Conservation (phyloP, 2,329 filamentous ascomycete genomes). For the Phyllosticta citriasiana region DNA sequence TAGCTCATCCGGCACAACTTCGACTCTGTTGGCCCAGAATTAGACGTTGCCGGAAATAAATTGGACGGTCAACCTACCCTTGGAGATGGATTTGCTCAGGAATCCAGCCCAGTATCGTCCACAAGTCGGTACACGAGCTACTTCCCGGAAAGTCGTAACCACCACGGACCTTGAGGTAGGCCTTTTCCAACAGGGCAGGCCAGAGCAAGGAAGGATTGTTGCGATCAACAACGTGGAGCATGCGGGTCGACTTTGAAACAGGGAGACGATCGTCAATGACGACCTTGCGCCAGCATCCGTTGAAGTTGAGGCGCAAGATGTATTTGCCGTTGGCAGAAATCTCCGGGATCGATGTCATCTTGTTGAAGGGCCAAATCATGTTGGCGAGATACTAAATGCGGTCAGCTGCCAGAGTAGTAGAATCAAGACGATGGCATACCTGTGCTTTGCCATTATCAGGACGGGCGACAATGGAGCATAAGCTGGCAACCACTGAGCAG, state of each 20-base stretch:
- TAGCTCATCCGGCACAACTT: slow-evolving; percentile 62
- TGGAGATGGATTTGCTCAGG: slow-evolving; percentile 92
- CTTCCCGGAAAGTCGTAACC: slow-evolving; percentile 97
- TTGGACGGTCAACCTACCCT: slow-evolving; percentile 35
- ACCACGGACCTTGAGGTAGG: slow-evolving; percentile 87
- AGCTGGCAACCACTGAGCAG: slow-evolving; percentile 91
- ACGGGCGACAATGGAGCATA: slow-evolving; percentile 71
- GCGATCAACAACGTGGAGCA: slow-evolving; percentile 79
- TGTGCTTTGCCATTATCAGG: slow-evolving; percentile 58
- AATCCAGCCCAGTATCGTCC: slow-evolving; percentile 90
- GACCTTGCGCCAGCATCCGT: slow-evolving; percentile 81
- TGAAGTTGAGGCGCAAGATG: slow-evolving; percentile 86
- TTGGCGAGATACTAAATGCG: slow-evolving; percentile 53
- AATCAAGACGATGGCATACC: slow-evolving; percentile 35
- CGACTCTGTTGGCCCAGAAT: slow-evolving; percentile 22
- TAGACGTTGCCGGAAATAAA: neutral
- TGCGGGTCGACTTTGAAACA: slow-evolving; percentile 60
- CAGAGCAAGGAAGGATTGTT: slow-evolving; percentile 74
- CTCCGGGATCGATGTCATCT: slow-evolving; percentile 42
- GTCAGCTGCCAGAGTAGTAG: neutral
- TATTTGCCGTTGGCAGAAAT: slow-evolving; percentile 80
- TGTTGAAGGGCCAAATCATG: slow-evolving; percentile 67
- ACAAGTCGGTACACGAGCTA: slow-evolving; percentile 91
- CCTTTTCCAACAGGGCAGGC: slow-evolving; percentile 91
- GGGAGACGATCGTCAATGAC: slow-evolving; percentile 84